Evolutionary conservation across 768 basidiomycete species (phyloP), one percentile per base, ranked within the genome.

Genomic region (Suillus americanus): DNA sequence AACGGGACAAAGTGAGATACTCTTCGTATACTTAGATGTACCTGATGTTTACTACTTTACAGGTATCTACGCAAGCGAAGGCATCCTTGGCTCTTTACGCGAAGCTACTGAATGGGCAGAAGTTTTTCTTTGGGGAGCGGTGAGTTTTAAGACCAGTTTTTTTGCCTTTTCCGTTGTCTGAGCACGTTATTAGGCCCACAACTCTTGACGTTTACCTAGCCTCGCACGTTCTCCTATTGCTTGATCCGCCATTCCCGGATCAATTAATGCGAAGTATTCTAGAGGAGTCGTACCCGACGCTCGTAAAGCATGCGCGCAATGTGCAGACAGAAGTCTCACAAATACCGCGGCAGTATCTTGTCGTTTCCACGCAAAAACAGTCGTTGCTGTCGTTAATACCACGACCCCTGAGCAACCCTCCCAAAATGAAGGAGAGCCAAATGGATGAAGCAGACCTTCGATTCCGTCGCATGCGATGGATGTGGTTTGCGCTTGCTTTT

Each of bases 131-230:
- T 62, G 78, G 77, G 30, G 79, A 84, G 13, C 77, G 74, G 88
- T 85, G 63, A 65, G 79, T n/a, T n/a, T n/a, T 63, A 28, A 41
- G 1, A n/a, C n/a, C 28, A 64, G 61, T 13, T 57, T 10, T 37
- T 64, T 54, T 51, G 13, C 45, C 35, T 30, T 35, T 54, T 13
- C 6, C 48, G 10, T 40, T 5, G 48, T 60, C 38, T 41, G 60
- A 51, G 25, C 54, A 20, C 10, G 62, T 56, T 56, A 50, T 23
- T 61, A 94, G 91, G 54, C 82, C 83, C 14, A 86, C 89, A 1
- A 81, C 83, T 5, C 73, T 92, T 20, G 92, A 94, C 66, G 72
- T 89, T 28, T 72, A 86, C 43, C 76, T 93, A 23, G 89, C 92
- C 20, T 84, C 91, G 7, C 89, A 92, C 66, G 78, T 89, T 33